Base-by-base conservation (phyloP, 169 alveolate species). In the Eimeria maxima region DNA sequence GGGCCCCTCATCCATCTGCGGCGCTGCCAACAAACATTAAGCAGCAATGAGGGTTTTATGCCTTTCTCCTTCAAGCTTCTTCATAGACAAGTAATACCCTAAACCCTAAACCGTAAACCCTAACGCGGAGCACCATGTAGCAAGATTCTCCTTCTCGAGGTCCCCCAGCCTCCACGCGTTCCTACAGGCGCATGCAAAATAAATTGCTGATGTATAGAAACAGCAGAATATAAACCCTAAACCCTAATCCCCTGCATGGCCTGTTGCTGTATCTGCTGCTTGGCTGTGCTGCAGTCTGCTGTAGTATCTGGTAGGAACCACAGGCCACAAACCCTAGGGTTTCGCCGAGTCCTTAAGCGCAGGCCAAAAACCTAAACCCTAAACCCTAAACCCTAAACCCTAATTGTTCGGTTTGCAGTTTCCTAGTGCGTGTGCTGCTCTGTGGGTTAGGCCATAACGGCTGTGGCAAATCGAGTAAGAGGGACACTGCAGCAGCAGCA, bases 321-420 rank as follows among this genome's bases (percentile, higher is more conserved):
- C 11, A 60, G 0, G 5, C 87, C 60, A 33, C 60, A 38, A 20
- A 38, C 50, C n/a, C 87, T 4, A 6, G 7, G 10, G 38, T 18
- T 60, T 2, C 22, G 10, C 0, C 24, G 78, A 14, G 42, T 45
- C 47, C 18, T 6, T 10, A 13, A 29, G 53, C 87, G 1, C 27
- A 76, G 38, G 38, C 38, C 38, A 33, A 33, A 33, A 42, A 65
- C 33, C 60, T 76, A 42, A 76, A 76, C 87, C 57, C 87, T 76
- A 76, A 76, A 42, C 87, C 33, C 60, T 76, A 42, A 76, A 76
- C 87, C 57, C 87, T 76, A 76, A 76, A 76, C 87, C 87, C 87
- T 42, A 76, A 76, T 22, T 44, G 14, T 33, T 11, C 33, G 13
- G 42, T 24, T 67, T 67, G 78, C 24, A 67, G 27, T 22, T 8